Conservation (phyloP, 495 filamentous ascomycete species). For the Talaromyces trachyspermus region DNA sequence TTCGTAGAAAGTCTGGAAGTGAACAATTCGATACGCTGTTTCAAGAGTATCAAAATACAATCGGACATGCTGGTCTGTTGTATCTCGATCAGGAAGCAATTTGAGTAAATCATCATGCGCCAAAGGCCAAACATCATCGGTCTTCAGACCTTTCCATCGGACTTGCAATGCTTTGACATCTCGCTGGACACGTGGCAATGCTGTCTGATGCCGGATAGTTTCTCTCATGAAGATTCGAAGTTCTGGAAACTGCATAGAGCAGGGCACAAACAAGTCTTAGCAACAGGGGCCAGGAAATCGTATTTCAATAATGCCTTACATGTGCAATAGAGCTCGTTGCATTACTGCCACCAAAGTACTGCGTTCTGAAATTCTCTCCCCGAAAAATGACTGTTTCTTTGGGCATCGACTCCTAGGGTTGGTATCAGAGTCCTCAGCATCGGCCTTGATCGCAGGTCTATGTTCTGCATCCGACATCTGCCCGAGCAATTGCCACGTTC, state of each 20-base stretch:
- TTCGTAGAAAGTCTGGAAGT: conserved; percentile 46
- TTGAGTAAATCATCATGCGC: conserved; percentile 13
- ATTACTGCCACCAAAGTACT: conserved; percentile 44
- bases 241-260: conserved; percentile 36
- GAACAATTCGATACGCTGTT: conserved; percentile 48
- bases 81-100: conserved; percentile 37
- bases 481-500: conserved; percentile 4
- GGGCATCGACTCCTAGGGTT: conserved; percentile 13
- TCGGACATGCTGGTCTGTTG: conserved; percentile 44
- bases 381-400: conserved; percentile 34
- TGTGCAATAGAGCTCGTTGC: conserved; percentile 36
- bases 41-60: conserved; percentile 53
- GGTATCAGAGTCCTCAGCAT: conserved; percentile 2
- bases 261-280: conserved; percentile 11
- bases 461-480: background rate
- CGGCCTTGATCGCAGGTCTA: conserved; percentile 5
- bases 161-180: conserved; percentile 33
- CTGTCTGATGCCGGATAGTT: conserved; percentile 23
- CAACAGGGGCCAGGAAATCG: too few relatives aligned
- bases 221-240: conserved; percentile 36
- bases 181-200: conserved; percentile 30
- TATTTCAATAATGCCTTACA: conserved; percentile 21
- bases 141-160: conserved; percentile 21
- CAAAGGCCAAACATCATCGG: conserved; percentile 9
- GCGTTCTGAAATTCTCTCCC: conserved; percentile 40